Evolutionary conservation across 2,329 filamentous ascomycete genomes (phyloP).

Genomic region (Teratosphaeria gauchensis): DNA sequence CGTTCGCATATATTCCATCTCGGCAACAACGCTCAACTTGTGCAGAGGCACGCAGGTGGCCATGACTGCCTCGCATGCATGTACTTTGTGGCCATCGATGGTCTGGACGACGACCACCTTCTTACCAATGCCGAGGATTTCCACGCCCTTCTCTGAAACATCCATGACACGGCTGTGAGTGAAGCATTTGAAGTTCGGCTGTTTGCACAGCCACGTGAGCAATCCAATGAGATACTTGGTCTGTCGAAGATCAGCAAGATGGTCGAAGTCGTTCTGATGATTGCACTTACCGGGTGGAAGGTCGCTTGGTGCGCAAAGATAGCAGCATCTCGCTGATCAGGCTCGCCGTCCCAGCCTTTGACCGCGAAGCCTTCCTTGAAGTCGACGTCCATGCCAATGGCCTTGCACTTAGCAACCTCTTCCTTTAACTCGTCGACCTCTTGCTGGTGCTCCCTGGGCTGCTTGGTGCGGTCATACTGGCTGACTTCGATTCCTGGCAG

Average conservation of each 20-base stretch:
- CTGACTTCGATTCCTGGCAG: constrained; percentile 43
- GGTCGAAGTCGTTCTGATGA: constrained; percentile 27
- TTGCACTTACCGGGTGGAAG: constrained; percentile 28
- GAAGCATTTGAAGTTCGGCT: constrained; percentile 46
- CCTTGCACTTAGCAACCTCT: constrained; percentile 37
- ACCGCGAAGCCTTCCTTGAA: constrained; percentile 39
- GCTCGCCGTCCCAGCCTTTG: constrained; percentile 42
- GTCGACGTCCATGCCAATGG: constrained; percentile 35
- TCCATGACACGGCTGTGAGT: constrained; percentile 41
- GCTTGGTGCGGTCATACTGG: constrained; percentile 34
- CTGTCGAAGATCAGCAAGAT: neutral
- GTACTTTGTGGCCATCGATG: constrained; percentile 37
- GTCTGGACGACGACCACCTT: constrained; percentile 41
- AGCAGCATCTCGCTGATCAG: constrained; percentile 43
- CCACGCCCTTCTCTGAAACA: constrained; percentile 40
- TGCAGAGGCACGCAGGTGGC: constrained; percentile 47
- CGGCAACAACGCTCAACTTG: constrained; percentile 43
- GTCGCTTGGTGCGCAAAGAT: constrained; percentile 42
- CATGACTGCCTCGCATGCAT: constrained; percentile 41
- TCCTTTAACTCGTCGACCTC: constrained; percentile 38
- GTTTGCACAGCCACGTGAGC: constrained; percentile 41
- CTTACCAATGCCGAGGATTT: constrained; percentile 23
- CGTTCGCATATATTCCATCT: constrained; percentile 45
- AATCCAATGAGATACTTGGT: constrained; percentile 47
- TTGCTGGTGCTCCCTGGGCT: constrained; percentile 31